phyloP scores from a whole-genome alignment of 139 green algal genomes.

The Chlamydomonas sp. region DNA sequence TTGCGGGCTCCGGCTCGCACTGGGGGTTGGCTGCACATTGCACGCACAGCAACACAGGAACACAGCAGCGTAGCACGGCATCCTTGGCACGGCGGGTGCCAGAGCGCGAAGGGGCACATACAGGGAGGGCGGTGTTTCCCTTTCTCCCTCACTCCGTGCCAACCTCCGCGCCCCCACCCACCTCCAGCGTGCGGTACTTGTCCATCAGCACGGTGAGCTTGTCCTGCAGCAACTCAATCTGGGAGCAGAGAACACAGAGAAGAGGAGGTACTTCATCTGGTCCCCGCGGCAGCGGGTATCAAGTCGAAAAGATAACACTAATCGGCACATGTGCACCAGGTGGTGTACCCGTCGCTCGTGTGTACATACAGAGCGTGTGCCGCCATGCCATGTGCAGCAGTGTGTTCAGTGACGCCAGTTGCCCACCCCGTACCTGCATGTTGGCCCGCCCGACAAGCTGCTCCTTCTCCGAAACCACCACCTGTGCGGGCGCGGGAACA shows the following conservation, averaged over 20 bases:
- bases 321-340: no score
- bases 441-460: constrained; percentile 27
- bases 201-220: constrained; percentile 53
- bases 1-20: no score
- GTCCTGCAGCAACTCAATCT: constrained; percentile 54
- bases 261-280: no score
- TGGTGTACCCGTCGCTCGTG: no score
- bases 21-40: no score
- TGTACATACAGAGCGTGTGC: no score
- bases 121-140: no score
- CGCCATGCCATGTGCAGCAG: no score
- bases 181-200: constrained; percentile 33
- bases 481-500: background rate
- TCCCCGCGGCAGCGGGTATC: no score
- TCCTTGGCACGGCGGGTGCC: background rate
- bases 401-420: no score
- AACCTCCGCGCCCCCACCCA: background rate
- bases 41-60: background rate
- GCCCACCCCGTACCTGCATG: constrained; percentile 25
- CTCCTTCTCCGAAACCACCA: constrained; percentile 62
- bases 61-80: background rate
- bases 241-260: background rate
- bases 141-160: background rate
- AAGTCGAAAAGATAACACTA: no score
- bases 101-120: no score